Conservation (phyloP, 208 protist genomes). For the Acanthamoeba castellanii region DNA sequence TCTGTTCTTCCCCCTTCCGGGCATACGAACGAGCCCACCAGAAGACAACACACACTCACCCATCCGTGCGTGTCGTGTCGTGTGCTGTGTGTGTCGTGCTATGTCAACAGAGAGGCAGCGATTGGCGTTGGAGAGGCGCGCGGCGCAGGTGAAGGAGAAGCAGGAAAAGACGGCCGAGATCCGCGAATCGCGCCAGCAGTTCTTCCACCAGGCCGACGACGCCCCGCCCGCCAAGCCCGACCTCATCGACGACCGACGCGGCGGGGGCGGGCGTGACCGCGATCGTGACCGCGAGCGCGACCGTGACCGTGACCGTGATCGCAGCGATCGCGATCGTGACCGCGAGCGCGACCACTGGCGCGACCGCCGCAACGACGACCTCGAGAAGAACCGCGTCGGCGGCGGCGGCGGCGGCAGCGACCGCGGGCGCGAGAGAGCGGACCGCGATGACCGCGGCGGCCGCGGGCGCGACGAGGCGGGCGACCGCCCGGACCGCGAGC, state of each 20-base stretch:
- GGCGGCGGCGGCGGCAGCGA: neutral
- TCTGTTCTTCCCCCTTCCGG: too few species aligned
- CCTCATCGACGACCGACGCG: neutral
- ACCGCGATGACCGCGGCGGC: neutral
- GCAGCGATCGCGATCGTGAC: neutral
- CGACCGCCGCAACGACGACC: neutral
- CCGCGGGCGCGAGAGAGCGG: neutral
- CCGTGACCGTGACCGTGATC: neutral
- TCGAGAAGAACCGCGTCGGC: neutral
- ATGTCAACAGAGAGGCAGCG: neutral
- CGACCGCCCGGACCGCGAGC: slow-evolving; percentile 12
- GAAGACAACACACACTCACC: too few species aligned
- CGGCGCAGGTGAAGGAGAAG: neutral
- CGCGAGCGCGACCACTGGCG: neutral
- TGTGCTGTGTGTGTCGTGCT: too few species aligned
- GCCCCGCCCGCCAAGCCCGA: neutral
- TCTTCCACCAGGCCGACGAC: slow-evolving; percentile 11
- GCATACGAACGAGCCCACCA: too few species aligned
- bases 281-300: slow-evolving; percentile 34
- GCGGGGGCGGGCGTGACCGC: slow-evolving; percentile 50
- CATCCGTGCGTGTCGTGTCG: too few species aligned
- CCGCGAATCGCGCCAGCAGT: too few species aligned
- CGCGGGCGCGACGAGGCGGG: neutral
- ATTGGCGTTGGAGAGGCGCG: neutral
- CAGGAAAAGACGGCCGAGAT: neutral